Conservation (phyloP, 1,284 basidiomycete species). For the Apiotrichum gracile region DNA sequence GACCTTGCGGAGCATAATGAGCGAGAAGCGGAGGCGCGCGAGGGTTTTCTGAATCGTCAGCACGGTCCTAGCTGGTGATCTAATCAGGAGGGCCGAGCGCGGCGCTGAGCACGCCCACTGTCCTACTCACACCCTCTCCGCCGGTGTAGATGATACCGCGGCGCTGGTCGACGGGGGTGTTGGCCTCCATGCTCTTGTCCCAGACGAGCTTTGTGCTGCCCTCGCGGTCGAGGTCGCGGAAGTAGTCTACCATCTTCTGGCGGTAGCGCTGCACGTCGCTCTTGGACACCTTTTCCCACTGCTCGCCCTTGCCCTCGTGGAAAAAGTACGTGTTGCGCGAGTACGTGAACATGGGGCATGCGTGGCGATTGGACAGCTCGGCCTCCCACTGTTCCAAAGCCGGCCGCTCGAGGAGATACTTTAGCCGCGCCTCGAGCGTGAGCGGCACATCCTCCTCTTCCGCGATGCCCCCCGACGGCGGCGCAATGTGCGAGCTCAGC, state of each 20-base stretch:
- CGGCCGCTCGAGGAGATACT: slow-evolving; percentile 30
- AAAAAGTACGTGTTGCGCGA: slow-evolving; percentile 44
- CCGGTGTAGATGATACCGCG: slow-evolving; percentile 48
- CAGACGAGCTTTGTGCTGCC: slow-evolving; percentile 40
- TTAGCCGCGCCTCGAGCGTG: slow-evolving; percentile 34
- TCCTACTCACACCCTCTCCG: slow-evolving; percentile 42
- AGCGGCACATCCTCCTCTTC: slow-evolving; percentile 27
- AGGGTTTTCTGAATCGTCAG: slow-evolving; percentile 47
- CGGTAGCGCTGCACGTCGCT: slow-evolving; percentile 39
- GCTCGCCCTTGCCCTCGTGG: slow-evolving; percentile 39
- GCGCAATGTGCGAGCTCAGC: slow-evolving; percentile 19
- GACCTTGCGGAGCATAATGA: slow-evolving; percentile 46
- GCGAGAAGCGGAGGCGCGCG: slow-evolving; percentile 37
- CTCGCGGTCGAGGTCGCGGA: slow-evolving; percentile 38
- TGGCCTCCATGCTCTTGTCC: slow-evolving; percentile 29
- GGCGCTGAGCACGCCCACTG: too few species aligned
- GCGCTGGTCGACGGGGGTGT: slow-evolving; percentile 24
- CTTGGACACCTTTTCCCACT: slow-evolving; percentile 39
- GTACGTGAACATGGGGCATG: slow-evolving; percentile 41
- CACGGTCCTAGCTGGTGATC: too few species aligned
- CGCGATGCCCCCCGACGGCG: slow-evolving; percentile 27
- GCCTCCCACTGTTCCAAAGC: slow-evolving; percentile 42
- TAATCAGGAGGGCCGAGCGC: too few species aligned
- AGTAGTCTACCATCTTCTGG: slow-evolving; percentile 41
- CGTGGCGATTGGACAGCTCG: slow-evolving; percentile 35